Evolutionary conservation across 2,329 filamentous ascomycete genomes (phyloP).

Genomic region (Cladophialophora immunda): DNA sequence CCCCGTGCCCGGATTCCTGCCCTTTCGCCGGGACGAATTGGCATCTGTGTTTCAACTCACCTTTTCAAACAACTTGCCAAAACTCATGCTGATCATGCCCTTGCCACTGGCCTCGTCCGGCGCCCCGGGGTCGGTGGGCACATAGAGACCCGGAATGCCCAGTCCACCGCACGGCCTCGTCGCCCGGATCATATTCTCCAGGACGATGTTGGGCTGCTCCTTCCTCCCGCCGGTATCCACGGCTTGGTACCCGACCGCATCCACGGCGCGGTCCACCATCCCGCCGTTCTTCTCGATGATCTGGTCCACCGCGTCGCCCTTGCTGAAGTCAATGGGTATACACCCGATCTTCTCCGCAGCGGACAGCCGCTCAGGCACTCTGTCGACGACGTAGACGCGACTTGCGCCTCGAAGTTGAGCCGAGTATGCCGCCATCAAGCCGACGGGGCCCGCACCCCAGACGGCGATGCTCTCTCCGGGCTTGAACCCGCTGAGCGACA

Average conservation of each 20-base stretch:
- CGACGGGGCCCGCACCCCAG: conserved; percentile 71
- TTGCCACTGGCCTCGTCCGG: conserved; percentile 68
- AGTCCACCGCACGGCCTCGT: conserved; percentile 69
- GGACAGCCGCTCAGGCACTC: conserved; percentile 66
- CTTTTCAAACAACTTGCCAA: conserved; percentile 75
- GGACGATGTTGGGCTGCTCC: conserved; percentile 69
- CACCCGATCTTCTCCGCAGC: conserved; percentile 69
- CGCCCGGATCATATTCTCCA: conserved; percentile 70
- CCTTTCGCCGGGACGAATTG: not conserved
- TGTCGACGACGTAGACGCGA: conserved; percentile 68
- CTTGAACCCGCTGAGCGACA: conserved; percentile 50
- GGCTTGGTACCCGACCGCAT: conserved; percentile 73
- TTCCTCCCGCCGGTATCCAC: conserved; percentile 63
- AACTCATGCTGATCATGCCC: conserved; percentile 70
- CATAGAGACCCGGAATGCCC: conserved; percentile 63
- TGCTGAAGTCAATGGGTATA: conserved; percentile 68
- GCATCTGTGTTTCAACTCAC: conserved; percentile 45
- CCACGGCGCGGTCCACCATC: conserved; percentile 71
- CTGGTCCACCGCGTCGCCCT: conserved; percentile 66
- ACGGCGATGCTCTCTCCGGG: conserved; percentile 66
- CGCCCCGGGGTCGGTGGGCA: conserved; percentile 67
- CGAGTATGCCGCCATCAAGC: conserved; percentile 72
- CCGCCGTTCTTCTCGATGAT: conserved; percentile 68
- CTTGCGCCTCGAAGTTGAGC: conserved; percentile 68
- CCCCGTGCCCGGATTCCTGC: no score